Evolutionary conservation across 495 filamentous ascomycete genomes (phyloP).

Genomic region (Staphylotrichum longicolle): DNA sequence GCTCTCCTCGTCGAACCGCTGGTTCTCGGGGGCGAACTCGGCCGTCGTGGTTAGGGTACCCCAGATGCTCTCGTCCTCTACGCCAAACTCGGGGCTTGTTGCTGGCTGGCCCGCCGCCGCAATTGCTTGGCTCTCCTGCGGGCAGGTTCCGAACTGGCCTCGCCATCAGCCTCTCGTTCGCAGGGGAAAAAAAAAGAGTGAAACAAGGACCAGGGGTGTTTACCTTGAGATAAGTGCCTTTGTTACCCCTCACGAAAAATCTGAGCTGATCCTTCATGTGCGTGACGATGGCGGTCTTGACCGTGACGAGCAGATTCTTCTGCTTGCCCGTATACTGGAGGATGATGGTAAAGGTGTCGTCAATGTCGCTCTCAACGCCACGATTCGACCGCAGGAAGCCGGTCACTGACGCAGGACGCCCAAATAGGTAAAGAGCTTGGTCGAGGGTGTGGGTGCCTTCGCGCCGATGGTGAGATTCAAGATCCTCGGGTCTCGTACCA

Average conservation of each 20-base stretch:
- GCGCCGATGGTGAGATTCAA: not conserved
- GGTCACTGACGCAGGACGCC: constrained; percentile 60
- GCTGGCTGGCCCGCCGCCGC: constrained; percentile 47
- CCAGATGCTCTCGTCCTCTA: constrained; percentile 48
- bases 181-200: not conserved
- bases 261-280: constrained; percentile 62
- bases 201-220: not conserved
- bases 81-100: constrained; percentile 46
- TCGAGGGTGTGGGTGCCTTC: constrained; percentile 62
- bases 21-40: constrained; percentile 25
- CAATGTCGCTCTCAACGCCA: constrained; percentile 37
- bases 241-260: constrained; percentile 65
- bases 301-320: constrained; percentile 37
- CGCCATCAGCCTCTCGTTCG: not conserved
- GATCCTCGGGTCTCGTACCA: not conserved
- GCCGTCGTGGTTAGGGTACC: constrained; percentile 37
- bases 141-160: constrained; percentile 56
- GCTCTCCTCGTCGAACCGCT: constrained; percentile 27
- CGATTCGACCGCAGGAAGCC: constrained; percentile 63
- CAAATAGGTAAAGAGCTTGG: constrained; percentile 66
- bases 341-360: constrained; percentile 41
- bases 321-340: constrained; percentile 35
- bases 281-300: constrained; percentile 59
- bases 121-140: constrained; percentile 66
- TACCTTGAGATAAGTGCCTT: constrained; percentile 65